A percentile compares a stretch with the other conserved stretches of the same genome.
Conservation (phyloP, 202 grass and related monocot species). For the Panicum virgatum region DNA sequence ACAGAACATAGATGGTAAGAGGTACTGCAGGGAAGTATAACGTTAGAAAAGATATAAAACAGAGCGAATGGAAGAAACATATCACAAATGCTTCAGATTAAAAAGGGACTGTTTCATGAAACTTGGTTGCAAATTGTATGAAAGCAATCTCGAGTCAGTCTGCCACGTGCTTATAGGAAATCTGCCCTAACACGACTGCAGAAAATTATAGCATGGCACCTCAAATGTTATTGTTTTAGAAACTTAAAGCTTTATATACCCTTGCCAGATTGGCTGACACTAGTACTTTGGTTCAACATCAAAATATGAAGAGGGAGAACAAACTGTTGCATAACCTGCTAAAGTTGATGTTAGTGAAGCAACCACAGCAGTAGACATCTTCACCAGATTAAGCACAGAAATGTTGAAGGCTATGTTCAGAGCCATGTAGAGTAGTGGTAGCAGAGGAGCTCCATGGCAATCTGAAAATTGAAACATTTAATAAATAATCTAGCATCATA, state of each 20-base stretch:
- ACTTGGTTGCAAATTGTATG: background rate
- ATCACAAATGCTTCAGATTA: background rate
- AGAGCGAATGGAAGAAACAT: background rate
- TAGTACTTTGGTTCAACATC: background rate
- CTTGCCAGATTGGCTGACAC: background rate
- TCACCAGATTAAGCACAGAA: conserved; percentile 83
- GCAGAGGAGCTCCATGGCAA: conserved; percentile 78
- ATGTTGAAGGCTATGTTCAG: conserved; percentile 96
- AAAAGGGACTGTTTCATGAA: conserved; percentile 13
- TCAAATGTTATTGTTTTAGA: conserved; percentile 1
- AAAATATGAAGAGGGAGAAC: conserved; percentile 15
- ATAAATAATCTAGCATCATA: conserved; percentile 2
- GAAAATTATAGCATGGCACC: background rate
- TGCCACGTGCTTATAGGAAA: background rate
- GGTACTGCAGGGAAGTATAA: conserved; percentile 59
- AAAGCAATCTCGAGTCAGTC: background rate
- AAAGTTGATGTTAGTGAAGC: conserved; percentile 78
- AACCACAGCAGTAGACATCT: conserved; percentile 89
- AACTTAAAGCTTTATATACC: background rate
- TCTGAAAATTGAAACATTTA: conserved; percentile 58
- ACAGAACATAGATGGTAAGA: conserved; percentile 75
- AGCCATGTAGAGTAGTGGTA: conserved; percentile 81
- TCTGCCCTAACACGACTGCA: background rate
- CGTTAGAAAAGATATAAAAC: conserved; percentile 16
- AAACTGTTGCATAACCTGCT: conserved; percentile 57